phyloP scores from a whole-genome alignment of 129 eudicot species.

The Deinandra increscens region DNA sequence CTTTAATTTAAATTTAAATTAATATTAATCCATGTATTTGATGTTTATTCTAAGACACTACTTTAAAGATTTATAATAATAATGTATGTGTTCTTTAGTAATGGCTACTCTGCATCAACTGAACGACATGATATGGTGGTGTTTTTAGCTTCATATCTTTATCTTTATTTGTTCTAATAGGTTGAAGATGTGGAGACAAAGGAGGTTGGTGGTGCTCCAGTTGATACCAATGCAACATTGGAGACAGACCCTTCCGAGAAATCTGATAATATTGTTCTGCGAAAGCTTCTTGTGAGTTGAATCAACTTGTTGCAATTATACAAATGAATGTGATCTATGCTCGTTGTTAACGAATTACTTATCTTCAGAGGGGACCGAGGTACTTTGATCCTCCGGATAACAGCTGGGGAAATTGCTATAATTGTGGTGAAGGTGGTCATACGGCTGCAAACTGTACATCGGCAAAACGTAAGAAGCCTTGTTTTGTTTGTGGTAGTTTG shows the following conservation, averaged over 20 bases:
- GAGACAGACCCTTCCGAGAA: conserved; percentile 49
- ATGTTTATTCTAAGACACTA: background rate
- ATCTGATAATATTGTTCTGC: conserved; percentile 64
- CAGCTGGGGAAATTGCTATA: conserved; percentile 94
- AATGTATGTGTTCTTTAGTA: background rate
- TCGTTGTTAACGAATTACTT: conserved; percentile 31
- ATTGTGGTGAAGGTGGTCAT: conserved; percentile 98
- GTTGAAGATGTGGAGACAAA: conserved; percentile 40
- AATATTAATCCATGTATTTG: background rate
- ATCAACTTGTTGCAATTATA: conserved; percentile 24
- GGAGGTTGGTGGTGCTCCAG: conserved; percentile 26
- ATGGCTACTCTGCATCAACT: background rate
- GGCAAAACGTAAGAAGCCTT: conserved; percentile 78
- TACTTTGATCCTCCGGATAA: conserved; percentile 96
- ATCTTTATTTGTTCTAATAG: conserved; percentile 27
- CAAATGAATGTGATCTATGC: conserved; percentile 28
- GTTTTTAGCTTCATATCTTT: too few species aligned
- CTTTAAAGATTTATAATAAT: background rate
- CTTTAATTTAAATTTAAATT: background rate
- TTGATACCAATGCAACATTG: conserved; percentile 30
- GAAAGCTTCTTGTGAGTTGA: conserved; percentile 97
- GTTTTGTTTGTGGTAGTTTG: conserved; percentile 94
- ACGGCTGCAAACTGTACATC: conserved; percentile 62
- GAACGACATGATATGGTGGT: too few species aligned
- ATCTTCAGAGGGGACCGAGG: conserved; percentile 92